Percentiles rank a stretch among this genome's conserved stretches.
Evolutionary conservation across 2,329 filamentous ascomycete genomes (phyloP).

Genomic region (Byssothecium circinans): DNA sequence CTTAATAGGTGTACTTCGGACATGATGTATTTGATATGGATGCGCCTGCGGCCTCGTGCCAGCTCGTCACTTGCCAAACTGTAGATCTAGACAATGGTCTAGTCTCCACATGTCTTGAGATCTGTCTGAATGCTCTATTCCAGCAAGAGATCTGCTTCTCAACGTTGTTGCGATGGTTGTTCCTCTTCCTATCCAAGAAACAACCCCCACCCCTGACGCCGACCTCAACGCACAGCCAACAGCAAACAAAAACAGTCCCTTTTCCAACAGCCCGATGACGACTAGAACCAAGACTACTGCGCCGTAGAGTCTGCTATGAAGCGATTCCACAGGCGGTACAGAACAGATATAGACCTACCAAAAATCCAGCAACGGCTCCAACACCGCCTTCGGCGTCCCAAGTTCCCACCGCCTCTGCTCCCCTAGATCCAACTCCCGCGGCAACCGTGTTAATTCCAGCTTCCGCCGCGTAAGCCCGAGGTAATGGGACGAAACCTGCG

Average conservation of each 20-base stretch:
- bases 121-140: no score
- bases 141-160: no score
- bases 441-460: conserved; percentile 66
- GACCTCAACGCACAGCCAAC: not conserved
- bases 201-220: not conserved
- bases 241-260: not conserved
- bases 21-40: conserved; percentile 5
- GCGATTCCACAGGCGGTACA: no score
- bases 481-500: conserved; percentile 66
- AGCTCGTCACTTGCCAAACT: no score
- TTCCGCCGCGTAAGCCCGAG: conserved; percentile 68
- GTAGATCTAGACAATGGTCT: no score
- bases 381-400: conserved; percentile 59
- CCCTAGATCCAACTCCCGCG: conserved; percentile 58
- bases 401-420: conserved; percentile 56
- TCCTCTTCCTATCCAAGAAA: not conserved
- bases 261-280: not conserved
- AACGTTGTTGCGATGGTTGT: not conserved
- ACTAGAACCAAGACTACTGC: no score
- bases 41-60: not conserved
- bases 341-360: conserved; percentile 48
- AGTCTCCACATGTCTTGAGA: no score
- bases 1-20: conserved; percentile 10
- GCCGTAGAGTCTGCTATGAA: no score
- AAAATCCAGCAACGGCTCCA: conserved; percentile 67